Percentiles rank a stretch among this genome's conserved stretches.
These are phyloP conservation scores for Gleditsia sinensis DNA, from an alignment of 306 rosid species.

Conservation along the genomic window DNA sequence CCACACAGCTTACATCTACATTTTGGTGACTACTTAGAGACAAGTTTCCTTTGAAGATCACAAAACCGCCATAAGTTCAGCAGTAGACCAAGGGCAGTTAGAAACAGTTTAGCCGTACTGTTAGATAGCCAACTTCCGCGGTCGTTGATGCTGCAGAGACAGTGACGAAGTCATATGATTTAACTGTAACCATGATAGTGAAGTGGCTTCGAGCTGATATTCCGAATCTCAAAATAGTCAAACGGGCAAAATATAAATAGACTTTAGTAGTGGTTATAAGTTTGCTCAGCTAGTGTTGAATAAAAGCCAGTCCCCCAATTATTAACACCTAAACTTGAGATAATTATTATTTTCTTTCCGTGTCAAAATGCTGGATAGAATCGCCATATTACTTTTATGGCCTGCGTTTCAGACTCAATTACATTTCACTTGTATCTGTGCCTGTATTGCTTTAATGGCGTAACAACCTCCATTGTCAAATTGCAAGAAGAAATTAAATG, in stretches of 20 bases:
- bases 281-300: constrained; percentile 33
- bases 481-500: constrained; percentile 16
- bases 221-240: constrained; percentile 20
- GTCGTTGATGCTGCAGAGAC: constrained; percentile 22
- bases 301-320: neutral
- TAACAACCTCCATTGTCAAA: neutral
- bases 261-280: constrained; percentile 31
- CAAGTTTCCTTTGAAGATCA: constrained; percentile 30
- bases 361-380: too few species aligned
- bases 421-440: neutral
- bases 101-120: neutral
- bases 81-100: constrained; percentile 12
- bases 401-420: neutral
- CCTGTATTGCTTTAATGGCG: neutral
- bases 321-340: constrained; percentile 3
- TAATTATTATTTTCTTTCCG: too few species aligned
- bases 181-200: neutral
- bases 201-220: neutral
- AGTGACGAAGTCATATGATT: neutral
- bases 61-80: constrained; percentile 14
- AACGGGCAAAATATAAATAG: constrained; percentile 9
- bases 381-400: too few species aligned
- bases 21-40: constrained; percentile 37
- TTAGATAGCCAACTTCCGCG: constrained; percentile 12
- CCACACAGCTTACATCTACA: constrained; percentile 34